phyloP scores from a whole-genome alignment of 768 basidiomycete genomes.

The Tulasnella sp. region DNA sequence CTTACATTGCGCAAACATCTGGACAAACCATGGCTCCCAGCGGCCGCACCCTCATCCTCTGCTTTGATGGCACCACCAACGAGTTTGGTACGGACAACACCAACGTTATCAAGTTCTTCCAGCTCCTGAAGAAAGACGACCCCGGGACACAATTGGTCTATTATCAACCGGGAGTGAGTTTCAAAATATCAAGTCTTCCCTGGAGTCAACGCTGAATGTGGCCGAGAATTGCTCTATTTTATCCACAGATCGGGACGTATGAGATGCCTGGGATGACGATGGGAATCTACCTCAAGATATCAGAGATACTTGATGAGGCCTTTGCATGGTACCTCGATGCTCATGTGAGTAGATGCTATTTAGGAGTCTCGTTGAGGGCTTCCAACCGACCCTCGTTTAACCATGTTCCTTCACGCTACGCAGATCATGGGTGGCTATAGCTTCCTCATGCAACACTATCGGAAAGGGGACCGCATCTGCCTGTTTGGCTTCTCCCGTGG shows the following conservation, averaged over 20 bases:
- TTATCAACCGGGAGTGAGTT: constrained; percentile 19
- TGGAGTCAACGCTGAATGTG: too few relatives aligned
- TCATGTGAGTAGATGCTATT: constrained; percentile 17
- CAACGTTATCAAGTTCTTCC: constrained; percentile 25
- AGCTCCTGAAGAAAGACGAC: constrained; percentile 25
- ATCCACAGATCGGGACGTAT: constrained; percentile 7
- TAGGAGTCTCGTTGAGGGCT: too few relatives aligned
- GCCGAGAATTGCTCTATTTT: background rate
- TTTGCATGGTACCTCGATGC: constrained; percentile 19
- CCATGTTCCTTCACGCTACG: background rate
- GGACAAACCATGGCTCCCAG: background rate
- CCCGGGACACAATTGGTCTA: constrained; percentile 24
- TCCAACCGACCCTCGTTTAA: background rate
- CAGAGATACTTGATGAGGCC: constrained; percentile 14
- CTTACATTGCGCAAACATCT: too few relatives aligned
- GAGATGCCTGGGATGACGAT: constrained; percentile 11
- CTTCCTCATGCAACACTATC: constrained; percentile 19
- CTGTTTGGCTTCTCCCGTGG: constrained; percentile 30
- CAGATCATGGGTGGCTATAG: constrained; percentile 20
- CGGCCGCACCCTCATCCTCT: constrained; percentile 18
- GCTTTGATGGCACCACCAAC: constrained; percentile 20
- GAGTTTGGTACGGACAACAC: constrained; percentile 17
- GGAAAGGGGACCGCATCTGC: constrained; percentile 25
- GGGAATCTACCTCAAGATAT: background rate
- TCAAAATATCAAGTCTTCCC: background rate